Conservation (phyloP, 2,329 filamentous ascomycete species). For the Proliferodiscus dingleyae region DNA sequence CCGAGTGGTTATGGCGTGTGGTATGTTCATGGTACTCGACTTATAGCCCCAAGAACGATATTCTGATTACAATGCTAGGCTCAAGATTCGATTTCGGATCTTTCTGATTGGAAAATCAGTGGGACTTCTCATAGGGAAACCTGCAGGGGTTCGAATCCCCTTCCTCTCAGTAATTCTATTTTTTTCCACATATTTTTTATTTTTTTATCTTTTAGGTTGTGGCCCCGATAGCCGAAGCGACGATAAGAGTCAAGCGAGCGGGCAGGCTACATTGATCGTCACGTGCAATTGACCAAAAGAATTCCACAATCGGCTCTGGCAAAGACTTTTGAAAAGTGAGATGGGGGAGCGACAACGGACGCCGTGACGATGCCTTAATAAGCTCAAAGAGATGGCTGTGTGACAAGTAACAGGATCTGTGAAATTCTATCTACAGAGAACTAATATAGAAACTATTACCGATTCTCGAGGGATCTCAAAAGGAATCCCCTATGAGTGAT, state of each 20-base stretch:
- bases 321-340: not conserved
- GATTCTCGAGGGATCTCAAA: conserved; percentile 5
- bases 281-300: too few species aligned
- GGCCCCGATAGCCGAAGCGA: not conserved
- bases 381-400: conserved; percentile 8
- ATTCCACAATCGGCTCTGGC: conserved; percentile 2
- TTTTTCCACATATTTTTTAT: conserved; percentile 5
- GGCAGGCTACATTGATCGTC: too few species aligned
- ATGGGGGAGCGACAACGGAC: conserved; percentile 5
- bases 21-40: too few species aligned
- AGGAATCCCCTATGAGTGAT: conserved; percentile 4
- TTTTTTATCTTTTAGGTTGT: conserved; percentile 2
- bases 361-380: conserved; percentile 6
- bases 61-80: too few species aligned
- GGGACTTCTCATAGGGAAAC: conserved; percentile 26
- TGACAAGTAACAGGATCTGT: conserved; percentile 8
- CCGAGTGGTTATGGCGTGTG: conserved; percentile 29
- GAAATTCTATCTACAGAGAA: conserved; percentile 8
- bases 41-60: too few species aligned
- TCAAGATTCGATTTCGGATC: conserved; percentile 17
- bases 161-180: too few species aligned
- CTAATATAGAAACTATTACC: conserved; percentile 10
- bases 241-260: too few species aligned
- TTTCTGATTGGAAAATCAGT: conserved; percentile 6
- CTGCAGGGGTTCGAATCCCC: conserved; percentile 30